These are phyloP conservation scores for Debaryomycetaceae sp. DNA, from an alignment of 1,139 yeast genomes.

Conservation along the genomic window DNA sequence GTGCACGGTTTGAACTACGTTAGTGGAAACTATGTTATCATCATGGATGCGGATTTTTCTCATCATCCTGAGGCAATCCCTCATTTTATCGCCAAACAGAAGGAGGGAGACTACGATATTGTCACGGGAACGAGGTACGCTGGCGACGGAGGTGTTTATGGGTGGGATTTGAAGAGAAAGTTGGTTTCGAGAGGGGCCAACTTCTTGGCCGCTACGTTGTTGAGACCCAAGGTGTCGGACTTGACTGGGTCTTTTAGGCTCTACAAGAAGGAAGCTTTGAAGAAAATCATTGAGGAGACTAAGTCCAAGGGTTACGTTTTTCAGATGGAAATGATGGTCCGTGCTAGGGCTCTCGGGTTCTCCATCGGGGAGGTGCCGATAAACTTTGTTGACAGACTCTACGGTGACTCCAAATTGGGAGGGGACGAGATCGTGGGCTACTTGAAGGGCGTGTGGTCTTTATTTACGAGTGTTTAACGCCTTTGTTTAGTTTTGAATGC, in stretches of 20 bases:
- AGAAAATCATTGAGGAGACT: conserved; percentile 65
- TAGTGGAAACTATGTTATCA: conserved; percentile 72
- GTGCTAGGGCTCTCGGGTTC: conserved; percentile 70
- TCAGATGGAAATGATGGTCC: conserved; percentile 89
- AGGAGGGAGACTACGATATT: conserved; percentile 62
- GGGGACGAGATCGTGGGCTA: conserved; percentile 81
- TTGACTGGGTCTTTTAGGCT: conserved; percentile 78
- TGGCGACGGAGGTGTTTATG: conserved; percentile 80
- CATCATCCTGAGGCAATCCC: conserved; percentile 84
- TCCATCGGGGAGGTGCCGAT: conserved; percentile 80
- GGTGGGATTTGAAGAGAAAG: conserved; percentile 83
- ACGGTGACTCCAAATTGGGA: conserved; percentile 78
- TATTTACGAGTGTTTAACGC: conserved; percentile 57
- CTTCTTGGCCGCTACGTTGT: conserved; percentile 67
- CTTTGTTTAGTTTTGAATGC: not conserved
- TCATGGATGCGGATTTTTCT: conserved; percentile 86
- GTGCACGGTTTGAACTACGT: conserved; percentile 74
- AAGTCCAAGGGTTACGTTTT: conserved; percentile 79
- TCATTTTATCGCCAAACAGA: conserved; percentile 66
- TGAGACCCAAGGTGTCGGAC: conserved; percentile 73
- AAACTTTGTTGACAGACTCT: conserved; percentile 73
- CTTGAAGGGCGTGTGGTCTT: conserved; percentile 69
- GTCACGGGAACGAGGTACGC: conserved; percentile 86
- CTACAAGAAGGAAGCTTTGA: conserved; percentile 67
- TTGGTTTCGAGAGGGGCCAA: conserved; percentile 80